phyloP scores from a whole-genome alignment of 1,139 yeast species.

The Yamadazyma atlantica region DNA sequence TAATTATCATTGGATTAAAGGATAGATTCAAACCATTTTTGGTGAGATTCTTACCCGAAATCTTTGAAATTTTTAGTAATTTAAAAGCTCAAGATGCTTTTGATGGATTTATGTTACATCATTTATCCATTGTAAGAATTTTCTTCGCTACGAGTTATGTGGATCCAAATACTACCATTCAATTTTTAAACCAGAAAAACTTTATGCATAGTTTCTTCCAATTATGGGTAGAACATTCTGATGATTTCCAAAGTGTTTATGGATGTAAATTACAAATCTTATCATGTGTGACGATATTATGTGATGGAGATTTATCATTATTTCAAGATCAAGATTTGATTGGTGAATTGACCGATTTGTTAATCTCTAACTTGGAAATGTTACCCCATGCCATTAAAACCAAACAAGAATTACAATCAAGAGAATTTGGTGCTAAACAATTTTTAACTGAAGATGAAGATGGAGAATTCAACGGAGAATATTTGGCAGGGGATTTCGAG shows the following conservation, averaged over 20 bases:
- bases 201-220: conserved; percentile 40
- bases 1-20: conserved; percentile 39
- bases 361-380: conserved; percentile 41
- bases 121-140: conserved; percentile 44
- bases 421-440: conserved; percentile 33
- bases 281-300: conserved; percentile 35
- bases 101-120: conserved; percentile 50
- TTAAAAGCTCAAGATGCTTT: conserved; percentile 43
- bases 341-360: conserved; percentile 40
- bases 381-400: conserved; percentile 51
- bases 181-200: conserved; percentile 36
- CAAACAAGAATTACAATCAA: conserved; percentile 41
- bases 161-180: conserved; percentile 39
- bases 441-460: conserved; percentile 26
- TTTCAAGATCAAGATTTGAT: conserved; percentile 35
- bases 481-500: conserved; percentile 41
- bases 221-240: conserved; percentile 50
- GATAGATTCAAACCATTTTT: conserved; percentile 32
- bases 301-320: conserved; percentile 27
- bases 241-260: conserved; percentile 52
- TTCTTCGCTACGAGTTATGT: conserved; percentile 42
- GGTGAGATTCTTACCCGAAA: conserved; percentile 36
- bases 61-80: conserved; percentile 32
- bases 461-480: conserved; percentile 28
- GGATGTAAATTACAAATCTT: conserved; percentile 56